Conservation (phyloP, 2,329 filamentous ascomycete genomes). For the Zelopaecilomyces penicillatus region DNA sequence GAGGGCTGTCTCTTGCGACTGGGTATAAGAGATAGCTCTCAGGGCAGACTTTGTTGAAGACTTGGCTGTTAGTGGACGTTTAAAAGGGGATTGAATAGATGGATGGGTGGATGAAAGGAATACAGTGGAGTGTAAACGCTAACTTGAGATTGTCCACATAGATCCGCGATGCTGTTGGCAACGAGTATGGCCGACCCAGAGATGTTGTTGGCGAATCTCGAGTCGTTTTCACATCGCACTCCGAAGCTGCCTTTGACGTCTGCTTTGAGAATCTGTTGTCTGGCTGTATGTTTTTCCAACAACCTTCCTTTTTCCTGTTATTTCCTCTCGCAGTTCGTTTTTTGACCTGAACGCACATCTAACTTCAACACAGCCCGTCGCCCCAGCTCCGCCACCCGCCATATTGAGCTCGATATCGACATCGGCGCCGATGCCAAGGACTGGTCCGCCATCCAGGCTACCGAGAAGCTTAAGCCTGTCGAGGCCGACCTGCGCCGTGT, state of each 20-base stretch:
- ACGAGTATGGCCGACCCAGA: conserved; percentile 88
- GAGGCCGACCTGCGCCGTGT: conserved; percentile 90
- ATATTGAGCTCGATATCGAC: conserved; percentile 88
- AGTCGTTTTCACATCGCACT: conserved; percentile 87
- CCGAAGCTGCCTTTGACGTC: conserved; percentile 88
- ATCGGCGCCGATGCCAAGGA: conserved; percentile 96
- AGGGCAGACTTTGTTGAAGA: too few relatives aligned
- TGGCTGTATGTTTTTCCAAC: conserved; percentile 50
- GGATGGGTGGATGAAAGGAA: neutral
- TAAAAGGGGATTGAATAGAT: neutral
- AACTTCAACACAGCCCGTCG: conserved; percentile 20
- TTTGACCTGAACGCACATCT: neutral
- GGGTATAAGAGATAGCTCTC: too few relatives aligned
- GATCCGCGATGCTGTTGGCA: conserved; percentile 93
- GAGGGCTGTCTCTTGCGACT: too few relatives aligned
- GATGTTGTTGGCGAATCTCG: conserved; percentile 88
- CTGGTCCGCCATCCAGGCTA: conserved; percentile 92
- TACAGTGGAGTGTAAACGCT: conserved; percentile 1
- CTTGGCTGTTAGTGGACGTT: too few relatives aligned
- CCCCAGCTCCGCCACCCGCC: conserved; percentile 49
- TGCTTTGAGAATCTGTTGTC: conserved; percentile 85
- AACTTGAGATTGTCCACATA: conserved; percentile 27
- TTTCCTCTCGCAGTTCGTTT: neutral
- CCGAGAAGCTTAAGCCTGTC: conserved; percentile 95
- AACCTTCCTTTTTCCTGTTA: neutral